Conservation (phyloP, 768 basidiomycete species). For the Mycena crocata region DNA sequence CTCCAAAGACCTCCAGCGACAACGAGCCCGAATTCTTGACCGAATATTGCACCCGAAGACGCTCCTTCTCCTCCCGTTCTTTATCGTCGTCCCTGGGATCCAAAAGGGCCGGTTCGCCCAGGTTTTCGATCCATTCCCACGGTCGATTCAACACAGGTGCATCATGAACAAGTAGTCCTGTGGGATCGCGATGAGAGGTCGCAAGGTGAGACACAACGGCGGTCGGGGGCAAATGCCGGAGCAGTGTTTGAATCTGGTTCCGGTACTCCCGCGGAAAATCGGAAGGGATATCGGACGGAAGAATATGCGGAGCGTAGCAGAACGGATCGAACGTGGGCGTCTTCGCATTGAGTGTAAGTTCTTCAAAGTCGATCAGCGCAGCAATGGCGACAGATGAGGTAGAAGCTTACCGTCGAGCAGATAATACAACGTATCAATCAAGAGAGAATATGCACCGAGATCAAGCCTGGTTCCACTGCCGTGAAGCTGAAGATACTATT, state of each 20-base stretch:
- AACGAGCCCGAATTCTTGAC: conserved; percentile 79
- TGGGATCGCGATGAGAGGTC: conserved; percentile 65
- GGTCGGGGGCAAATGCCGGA: conserved; percentile 65
- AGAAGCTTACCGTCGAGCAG: conserved; percentile 79
- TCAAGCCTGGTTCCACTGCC: conserved; percentile 66
- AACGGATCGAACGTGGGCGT: conserved; percentile 69
- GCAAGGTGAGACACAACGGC: conserved; percentile 67
- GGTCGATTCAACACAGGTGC: conserved; percentile 76
- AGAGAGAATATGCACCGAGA: conserved; percentile 68
- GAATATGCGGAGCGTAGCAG: conserved; percentile 67
- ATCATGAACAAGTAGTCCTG: conserved; percentile 61
- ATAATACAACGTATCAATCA: conserved; percentile 81
- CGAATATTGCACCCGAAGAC: conserved; percentile 45
- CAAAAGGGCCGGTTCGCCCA: conserved; percentile 65
- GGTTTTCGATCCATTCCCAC: conserved; percentile 89
- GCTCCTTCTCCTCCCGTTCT: conserved; percentile 54
- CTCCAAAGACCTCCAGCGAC: conserved; percentile 77
- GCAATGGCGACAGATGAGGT: neutral
- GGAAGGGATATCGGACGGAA: conserved; percentile 62
- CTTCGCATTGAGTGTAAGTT: conserved; percentile 72
- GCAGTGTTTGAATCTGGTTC: conserved; percentile 66
- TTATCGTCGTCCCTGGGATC: conserved; percentile 58
- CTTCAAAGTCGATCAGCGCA: conserved; percentile 47
- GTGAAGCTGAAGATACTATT: conserved; percentile 56
- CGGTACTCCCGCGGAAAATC: conserved; percentile 69